Conservation (phyloP, 1,284 basidiomycete genomes). For the Cutaneotrichosporon sp. region DNA sequence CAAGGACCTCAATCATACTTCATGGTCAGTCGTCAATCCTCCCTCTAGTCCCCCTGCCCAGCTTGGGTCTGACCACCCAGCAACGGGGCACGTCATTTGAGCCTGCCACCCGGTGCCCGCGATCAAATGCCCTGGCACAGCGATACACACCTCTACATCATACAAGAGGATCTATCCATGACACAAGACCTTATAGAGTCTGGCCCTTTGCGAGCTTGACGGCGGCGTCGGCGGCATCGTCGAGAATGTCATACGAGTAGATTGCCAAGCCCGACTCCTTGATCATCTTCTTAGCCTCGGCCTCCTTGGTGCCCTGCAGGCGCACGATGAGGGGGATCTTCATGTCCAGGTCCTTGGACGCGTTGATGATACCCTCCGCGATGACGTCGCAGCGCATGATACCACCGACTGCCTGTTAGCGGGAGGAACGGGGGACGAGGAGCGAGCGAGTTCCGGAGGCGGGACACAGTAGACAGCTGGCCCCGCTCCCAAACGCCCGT, state of each 20-base stretch:
- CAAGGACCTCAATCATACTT: too few species aligned
- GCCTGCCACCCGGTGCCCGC: too few species aligned
- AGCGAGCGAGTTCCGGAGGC: not conserved
- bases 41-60: too few species aligned
- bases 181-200: not conserved
- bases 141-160: not conserved
- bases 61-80: too few species aligned
- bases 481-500: not conserved
- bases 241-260: conserved; percentile 52
- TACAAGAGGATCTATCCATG: conserved; percentile 1
- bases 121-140: too few species aligned
- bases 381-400: conserved; percentile 99
- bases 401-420: conserved; percentile 52
- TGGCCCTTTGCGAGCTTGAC: conserved; percentile 59
- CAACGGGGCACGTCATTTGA: too few species aligned
- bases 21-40: too few species aligned
- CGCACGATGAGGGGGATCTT: conserved; percentile 86
- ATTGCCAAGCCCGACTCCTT: conserved; percentile 88
- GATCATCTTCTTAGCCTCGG: conserved; percentile 92
- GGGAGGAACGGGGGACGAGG: conserved; percentile 21
- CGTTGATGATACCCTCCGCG: conserved; percentile 96
- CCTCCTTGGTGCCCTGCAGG: conserved; percentile 94
- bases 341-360: conserved; percentile 84
- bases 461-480: too few species aligned
- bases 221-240: conserved; percentile 68